Conservation (phyloP, 495 filamentous ascomycete species). For the Trichoderma gamsii region DNA sequence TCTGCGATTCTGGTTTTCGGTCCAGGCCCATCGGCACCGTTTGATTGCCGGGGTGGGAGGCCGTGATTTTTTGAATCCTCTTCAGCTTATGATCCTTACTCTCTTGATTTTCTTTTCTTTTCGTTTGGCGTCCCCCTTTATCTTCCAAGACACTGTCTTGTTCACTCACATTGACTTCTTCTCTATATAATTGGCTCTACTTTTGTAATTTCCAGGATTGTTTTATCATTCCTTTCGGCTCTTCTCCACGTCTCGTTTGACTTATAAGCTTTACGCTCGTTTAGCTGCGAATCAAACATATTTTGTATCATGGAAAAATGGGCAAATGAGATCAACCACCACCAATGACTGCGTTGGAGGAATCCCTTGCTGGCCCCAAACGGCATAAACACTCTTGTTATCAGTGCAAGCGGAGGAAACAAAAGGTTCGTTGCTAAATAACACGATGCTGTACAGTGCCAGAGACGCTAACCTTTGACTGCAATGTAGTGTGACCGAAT, state of each 20-base stretch:
- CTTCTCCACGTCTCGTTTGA: no score
- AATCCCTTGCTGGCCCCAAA: not conserved
- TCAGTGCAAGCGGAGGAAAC: slow-evolving; percentile 40
- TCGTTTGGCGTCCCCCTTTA: not conserved
- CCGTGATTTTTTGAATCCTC: not conserved
- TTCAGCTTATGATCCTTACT: not conserved
- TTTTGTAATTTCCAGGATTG: no score
- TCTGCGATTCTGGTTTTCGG: not conserved
- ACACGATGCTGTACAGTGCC: not conserved
- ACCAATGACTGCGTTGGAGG: not conserved
- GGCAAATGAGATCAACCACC: no score
- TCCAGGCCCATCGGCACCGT: not conserved
- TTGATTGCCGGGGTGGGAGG: not conserved
- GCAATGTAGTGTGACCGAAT: slow-evolving; percentile 35
- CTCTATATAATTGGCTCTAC: not conserved
- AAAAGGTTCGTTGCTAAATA: slow-evolving; percentile 30
- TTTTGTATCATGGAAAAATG: no score
- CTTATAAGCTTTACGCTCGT: no score
- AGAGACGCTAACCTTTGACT: not conserved
- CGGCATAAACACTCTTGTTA: not conserved
- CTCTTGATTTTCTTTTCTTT: not conserved
- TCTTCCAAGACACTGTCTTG: not conserved
- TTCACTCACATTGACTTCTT: no score
- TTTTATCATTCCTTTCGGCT: not conserved
- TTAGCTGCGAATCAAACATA: no score